Conservation (phyloP, 2,329 filamentous ascomycete species). For the Colletotrichum spaethianum region DNA sequence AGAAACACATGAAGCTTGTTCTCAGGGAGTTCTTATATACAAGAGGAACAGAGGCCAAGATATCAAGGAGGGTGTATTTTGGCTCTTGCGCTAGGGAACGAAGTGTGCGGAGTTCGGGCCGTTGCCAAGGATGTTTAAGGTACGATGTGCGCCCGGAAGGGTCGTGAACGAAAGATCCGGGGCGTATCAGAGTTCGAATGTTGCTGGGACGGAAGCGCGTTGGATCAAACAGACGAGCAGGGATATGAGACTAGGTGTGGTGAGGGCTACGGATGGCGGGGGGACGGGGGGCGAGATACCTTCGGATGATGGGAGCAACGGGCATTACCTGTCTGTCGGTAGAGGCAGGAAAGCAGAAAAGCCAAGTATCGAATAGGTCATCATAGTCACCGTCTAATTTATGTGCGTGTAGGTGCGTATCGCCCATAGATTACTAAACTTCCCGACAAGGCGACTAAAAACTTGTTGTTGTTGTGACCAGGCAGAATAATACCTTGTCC, state of each 20-base stretch:
- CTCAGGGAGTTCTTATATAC: constrained; percentile 56
- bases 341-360: neutral
- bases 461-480: neutral
- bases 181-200: constrained; percentile 24
- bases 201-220: constrained; percentile 26
- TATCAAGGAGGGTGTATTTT: neutral
- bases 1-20: constrained; percentile 43
- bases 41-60: constrained; percentile 4
- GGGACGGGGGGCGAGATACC: neutral
- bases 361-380: neutral
- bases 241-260: constrained; percentile 17
- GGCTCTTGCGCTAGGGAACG: neutral
- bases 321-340: neutral
- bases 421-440: neutral
- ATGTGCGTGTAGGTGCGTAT: neutral
- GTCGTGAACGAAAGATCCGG: constrained; percentile 11
- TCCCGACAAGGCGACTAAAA: neutral
- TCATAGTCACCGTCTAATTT: too few relatives aligned
- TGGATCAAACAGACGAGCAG: constrained; percentile 20
- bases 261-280: neutral
- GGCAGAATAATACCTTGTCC: neutral
- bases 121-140: constrained; percentile 33
- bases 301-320: constrained; percentile 11
- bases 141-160: constrained; percentile 24
- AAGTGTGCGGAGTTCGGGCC: constrained; percentile 11